A percentile compares a stretch with the other conserved stretches of the same genome.
phyloP scores from a whole-genome alignment of 352 stramenopile species.

The Phytophthora parvispora region DNA sequence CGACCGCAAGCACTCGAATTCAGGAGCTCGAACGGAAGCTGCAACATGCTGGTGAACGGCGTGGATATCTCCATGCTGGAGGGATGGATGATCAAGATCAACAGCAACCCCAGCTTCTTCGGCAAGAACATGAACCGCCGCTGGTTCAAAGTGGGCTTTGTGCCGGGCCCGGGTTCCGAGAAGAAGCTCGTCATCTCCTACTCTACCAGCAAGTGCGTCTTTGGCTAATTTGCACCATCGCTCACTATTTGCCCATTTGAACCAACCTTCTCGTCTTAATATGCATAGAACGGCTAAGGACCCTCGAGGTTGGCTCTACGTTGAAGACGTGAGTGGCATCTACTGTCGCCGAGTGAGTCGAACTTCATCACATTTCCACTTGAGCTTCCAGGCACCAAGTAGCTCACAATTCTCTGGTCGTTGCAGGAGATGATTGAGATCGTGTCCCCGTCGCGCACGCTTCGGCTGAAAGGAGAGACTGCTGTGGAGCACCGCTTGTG shows the following conservation, averaged over 20 bases:
- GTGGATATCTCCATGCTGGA: constrained; percentile 88
- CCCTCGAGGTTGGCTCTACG: constrained; percentile 80
- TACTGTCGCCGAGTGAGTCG: constrained; percentile 71
- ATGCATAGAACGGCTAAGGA: constrained; percentile 75
- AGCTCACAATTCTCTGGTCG: background rate
- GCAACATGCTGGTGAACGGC: constrained; percentile 64
- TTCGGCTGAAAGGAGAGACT: constrained; percentile 87
- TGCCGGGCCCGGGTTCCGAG: constrained; percentile 52
- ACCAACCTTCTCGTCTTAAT: background rate
- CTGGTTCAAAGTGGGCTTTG: constrained; percentile 84
- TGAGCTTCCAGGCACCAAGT: background rate
- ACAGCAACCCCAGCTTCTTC: constrained; percentile 86
- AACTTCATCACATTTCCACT: background rate
- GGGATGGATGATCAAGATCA: constrained; percentile 91
- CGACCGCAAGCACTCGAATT: background rate
- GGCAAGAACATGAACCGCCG: constrained; percentile 78
- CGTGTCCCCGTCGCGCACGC: constrained; percentile 73
- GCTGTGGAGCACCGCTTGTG: constrained; percentile 80
- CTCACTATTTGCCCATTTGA: no score
- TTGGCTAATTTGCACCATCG: background rate
- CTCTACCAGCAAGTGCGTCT: constrained; percentile 79
- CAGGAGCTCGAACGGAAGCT: background rate
- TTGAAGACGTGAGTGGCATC: constrained; percentile 80
- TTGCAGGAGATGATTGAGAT: constrained; percentile 87
- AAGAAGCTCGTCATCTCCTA: constrained; percentile 84